Conservation (phyloP, 352 stramenopile species). For the Thraustotheca clavata region DNA sequence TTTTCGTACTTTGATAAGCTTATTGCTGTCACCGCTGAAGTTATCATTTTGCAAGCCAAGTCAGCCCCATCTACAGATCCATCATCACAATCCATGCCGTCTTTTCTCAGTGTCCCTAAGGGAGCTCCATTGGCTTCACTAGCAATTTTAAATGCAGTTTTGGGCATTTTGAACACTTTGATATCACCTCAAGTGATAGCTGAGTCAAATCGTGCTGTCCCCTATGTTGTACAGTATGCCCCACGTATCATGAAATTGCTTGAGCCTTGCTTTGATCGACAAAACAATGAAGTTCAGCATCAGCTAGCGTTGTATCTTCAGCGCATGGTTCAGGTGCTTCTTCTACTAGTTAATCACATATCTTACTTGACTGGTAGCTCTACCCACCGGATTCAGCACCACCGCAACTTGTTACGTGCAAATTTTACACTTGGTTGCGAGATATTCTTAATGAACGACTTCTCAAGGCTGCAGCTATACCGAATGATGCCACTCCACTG, state of each 20-base stretch:
- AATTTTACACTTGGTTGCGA: slow-evolving; percentile 84
- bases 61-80: slow-evolving; percentile 24
- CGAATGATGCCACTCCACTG: slow-evolving; percentile 22
- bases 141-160: slow-evolving; percentile 79
- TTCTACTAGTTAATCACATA: neutral
- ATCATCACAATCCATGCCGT: slow-evolving; percentile 48
- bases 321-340: slow-evolving; percentile 50
- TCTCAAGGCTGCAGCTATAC: slow-evolving; percentile 47
- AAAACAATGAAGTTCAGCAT: slow-evolving; percentile 69
- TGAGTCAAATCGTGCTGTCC: slow-evolving; percentile 58
- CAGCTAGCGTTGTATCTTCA: slow-evolving; percentile 58
- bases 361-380: slow-evolving; percentile 33
- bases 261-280: slow-evolving; percentile 80
- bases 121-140: slow-evolving; percentile 72
- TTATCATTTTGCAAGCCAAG: slow-evolving; percentile 59
- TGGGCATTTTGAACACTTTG: slow-evolving; percentile 81
- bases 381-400: slow-evolving; percentile 63
- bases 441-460: slow-evolving; percentile 80
- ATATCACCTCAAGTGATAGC: slow-evolving; percentile 64
- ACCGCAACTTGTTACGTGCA: slow-evolving; percentile 65
- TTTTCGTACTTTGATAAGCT: slow-evolving; percentile 89
- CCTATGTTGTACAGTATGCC: slow-evolving; percentile 83
- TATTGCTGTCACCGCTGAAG: slow-evolving; percentile 82
- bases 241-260: slow-evolving; percentile 85
- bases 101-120: slow-evolving; percentile 75